Base-by-base conservation (phyloP, 257 asterid genomes). In the Avicennia marina region DNA sequence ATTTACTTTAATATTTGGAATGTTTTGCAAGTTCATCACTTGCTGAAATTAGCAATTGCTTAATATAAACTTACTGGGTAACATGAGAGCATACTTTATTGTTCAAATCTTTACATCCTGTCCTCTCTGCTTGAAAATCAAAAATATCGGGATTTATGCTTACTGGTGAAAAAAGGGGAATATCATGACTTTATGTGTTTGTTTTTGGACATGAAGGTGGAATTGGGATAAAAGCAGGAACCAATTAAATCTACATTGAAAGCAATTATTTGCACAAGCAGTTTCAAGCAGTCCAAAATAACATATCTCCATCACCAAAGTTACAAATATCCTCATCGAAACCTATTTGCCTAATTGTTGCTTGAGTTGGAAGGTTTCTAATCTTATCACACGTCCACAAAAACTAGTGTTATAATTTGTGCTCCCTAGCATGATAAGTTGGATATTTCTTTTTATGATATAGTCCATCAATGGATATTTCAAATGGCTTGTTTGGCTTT, bases 401-500 rank as follows among this genome's bases (percentile, higher is more conserved):
- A 60, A 43, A 15, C 44, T 4, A 18, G 32, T 40, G 11, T 32
- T 55, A 36, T 8, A 46, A n/a, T n/a, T n/a, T n/a, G n/a, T n/a
- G 38, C 60, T 51, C 51, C 32, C 27, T 25, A 45, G 58, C 71
- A 52, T 53, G 45, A 38, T 52, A 32, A 66, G 59, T 66, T 69
- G 60, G 71, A 53, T 58, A 36, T 65, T 56, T 54, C 32, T 60
- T 68, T 71, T 60, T 62, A 29, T 69, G 70, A 34, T 69, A 51
- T 78, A 67, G 81, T 79, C 72, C 24, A 58, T 78, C 55, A 76
- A 68, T 66, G 67, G 74, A 65, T 67, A 57, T 76, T 68, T 69
- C 69, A 65, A 76, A 70, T 64, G 72, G 78, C 62, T 72, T 53
- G 56, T 74, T 68, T 58, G 68, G 67, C 78, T 69, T 58, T 78